phyloP scores from a whole-genome alignment of 1,284 basidiomycete species.

The Microbotryum scabiosae region DNA sequence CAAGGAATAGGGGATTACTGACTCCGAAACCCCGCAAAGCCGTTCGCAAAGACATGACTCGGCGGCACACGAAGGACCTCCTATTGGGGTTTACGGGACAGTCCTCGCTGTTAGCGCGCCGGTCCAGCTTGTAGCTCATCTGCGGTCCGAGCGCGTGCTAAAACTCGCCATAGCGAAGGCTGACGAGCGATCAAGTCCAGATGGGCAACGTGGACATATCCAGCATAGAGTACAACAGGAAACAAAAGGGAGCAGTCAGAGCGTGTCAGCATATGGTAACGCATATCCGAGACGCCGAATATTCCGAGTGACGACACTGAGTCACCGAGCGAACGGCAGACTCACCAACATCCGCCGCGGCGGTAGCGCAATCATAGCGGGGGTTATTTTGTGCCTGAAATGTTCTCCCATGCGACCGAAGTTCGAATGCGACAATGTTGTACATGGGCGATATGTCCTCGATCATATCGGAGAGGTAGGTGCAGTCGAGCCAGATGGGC shows the following conservation, averaged over 20 bases:
- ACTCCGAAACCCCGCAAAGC: conserved; percentile 11
- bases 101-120: background rate
- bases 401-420: conserved; percentile 11
- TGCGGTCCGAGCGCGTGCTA: too few relatives aligned
- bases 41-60: conserved; percentile 16
- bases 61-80: conserved; percentile 17
- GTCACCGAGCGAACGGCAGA: too few relatives aligned
- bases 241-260: too few relatives aligned
- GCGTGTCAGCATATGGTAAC: too few relatives aligned
- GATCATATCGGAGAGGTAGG: conserved; percentile 7
- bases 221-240: too few relatives aligned
- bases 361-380: conserved; percentile 6
- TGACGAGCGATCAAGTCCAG: background rate
- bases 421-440: conserved; percentile 8
- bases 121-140: background rate
- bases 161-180: conserved; percentile 11
- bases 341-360: conserved; percentile 10
- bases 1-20: background rate
- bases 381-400: background rate
- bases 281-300: background rate
- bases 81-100: background rate
- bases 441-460: conserved; percentile 6
- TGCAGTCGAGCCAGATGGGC: conserved; percentile 9
- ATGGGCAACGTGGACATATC: too few relatives aligned
- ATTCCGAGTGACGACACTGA: background rate